Conservation (phyloP, 2,329 filamentous ascomycete genomes). For the Ascochyta clinopodiicola region DNA sequence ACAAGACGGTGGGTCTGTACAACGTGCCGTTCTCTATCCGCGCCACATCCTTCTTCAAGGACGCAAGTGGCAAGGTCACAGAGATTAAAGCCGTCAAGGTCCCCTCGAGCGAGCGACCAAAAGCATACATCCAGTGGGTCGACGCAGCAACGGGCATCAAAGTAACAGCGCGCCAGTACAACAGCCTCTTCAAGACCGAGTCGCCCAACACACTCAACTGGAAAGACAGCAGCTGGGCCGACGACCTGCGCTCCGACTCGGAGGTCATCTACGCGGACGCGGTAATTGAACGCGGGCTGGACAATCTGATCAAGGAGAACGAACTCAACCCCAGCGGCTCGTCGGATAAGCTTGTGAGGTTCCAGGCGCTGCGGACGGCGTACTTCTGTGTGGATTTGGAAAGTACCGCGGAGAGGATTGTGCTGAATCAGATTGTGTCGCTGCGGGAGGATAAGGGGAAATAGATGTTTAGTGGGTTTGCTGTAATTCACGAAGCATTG, state of each 20-base stretch:
- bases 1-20: slow-evolving; percentile 75
- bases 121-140: slow-evolving; percentile 84
- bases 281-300: slow-evolving; percentile 81
- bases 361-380: slow-evolving; percentile 88
- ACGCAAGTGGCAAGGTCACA: slow-evolving; percentile 68
- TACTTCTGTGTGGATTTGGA: slow-evolving; percentile 86
- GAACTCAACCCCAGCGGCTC: slow-evolving; percentile 39
- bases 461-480: slow-evolving; percentile 10
- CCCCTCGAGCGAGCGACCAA: slow-evolving; percentile 72
- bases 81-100: slow-evolving; percentile 71
- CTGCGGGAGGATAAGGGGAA: slow-evolving; percentile 76
- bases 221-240: slow-evolving; percentile 78
- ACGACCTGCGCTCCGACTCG: slow-evolving; percentile 83
- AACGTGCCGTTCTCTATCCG: slow-evolving; percentile 74
- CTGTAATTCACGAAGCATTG: too few relatives aligned
- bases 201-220: slow-evolving; percentile 74
- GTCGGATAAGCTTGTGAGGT: slow-evolving; percentile 67
- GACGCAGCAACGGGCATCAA: slow-evolving; percentile 68
- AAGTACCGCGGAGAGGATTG: slow-evolving; percentile 71
- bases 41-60: slow-evolving; percentile 71
- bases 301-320: slow-evolving; percentile 74
- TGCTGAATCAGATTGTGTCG: slow-evolving; percentile 90
- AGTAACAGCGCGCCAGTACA: slow-evolving; percentile 74
- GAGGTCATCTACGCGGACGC: slow-evolving; percentile 81
- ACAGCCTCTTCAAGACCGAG: slow-evolving; percentile 83